These are phyloP conservation scores for Aspergillus quadricinctus DNA, from an alignment of 2,329 filamentous ascomycete species.

Conservation along the genomic window DNA sequence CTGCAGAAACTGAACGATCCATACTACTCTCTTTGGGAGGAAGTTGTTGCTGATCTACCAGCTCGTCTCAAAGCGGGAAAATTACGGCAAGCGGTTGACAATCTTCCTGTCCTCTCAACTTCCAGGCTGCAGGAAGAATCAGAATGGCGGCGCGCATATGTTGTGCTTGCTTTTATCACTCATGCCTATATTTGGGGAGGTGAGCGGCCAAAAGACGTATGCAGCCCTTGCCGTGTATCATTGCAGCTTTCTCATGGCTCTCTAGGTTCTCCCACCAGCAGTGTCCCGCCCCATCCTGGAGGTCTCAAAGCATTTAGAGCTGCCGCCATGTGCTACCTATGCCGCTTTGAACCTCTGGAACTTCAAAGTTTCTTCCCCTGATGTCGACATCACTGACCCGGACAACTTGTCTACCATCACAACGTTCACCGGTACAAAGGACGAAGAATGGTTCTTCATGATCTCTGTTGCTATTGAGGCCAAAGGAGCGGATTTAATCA, in stretches of 20 bases:
- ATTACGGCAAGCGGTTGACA: conserved; percentile 69
- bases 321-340: conserved; percentile 43
- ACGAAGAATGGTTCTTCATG: conserved; percentile 40
- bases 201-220: conserved; percentile 63
- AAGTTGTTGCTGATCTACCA: conserved; percentile 71
- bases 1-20: conserved; percentile 69
- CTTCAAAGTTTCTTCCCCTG: conserved; percentile 19
- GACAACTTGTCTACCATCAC: conserved; percentile 18
- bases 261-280: conserved; percentile 33
- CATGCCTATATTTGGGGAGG: conserved; percentile 86
- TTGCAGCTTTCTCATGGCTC: conserved; percentile 1
- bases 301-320: conserved; percentile 32
- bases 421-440: conserved; percentile 22
- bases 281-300: conserved; percentile 35
- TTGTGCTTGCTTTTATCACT: conserved; percentile 67
- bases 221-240: not conserved
- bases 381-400: conserved; percentile 25
- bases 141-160: conserved; percentile 83
- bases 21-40: conserved; percentile 91
- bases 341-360: conserved; percentile 41
- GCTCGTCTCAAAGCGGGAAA: conserved; percentile 70
- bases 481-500: conserved; percentile 40
- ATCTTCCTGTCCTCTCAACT: conserved; percentile 73
- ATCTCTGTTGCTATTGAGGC: conserved; percentile 47
- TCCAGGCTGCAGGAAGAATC: conserved; percentile 69